Evolutionary conservation across 169 alveolate species (phyloP).

Genomic region (Pseudocohnilembus persalinus): DNA sequence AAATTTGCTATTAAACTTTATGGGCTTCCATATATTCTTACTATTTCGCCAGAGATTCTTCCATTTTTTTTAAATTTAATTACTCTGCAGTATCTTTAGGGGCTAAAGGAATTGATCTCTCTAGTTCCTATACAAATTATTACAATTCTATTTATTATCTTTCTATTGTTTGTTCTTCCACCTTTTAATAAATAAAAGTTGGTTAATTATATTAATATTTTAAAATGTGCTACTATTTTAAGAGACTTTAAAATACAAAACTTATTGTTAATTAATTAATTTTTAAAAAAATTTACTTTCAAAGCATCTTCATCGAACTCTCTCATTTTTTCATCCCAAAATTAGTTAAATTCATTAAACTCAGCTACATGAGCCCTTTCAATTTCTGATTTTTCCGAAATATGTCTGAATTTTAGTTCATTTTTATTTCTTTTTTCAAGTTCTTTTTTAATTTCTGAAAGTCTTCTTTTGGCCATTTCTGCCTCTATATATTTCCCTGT

Average conservation of each 20-base stretch:
- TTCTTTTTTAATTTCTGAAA: slow-evolving; percentile 61
- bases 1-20: slow-evolving; percentile 65
- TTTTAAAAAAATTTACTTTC: neutral
- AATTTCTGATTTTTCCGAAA: slow-evolving; percentile 56
- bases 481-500: slow-evolving; percentile 71
- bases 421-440: slow-evolving; percentile 54
- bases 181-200: slow-evolving; percentile 27
- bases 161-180: slow-evolving; percentile 50
- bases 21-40: slow-evolving; percentile 77
- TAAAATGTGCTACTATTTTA: no score
- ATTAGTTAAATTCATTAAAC: slow-evolving; percentile 64
- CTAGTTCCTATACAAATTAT: slow-evolving; percentile 53
- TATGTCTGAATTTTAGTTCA: slow-evolving; percentile 55
- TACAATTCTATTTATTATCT: slow-evolving; percentile 60
- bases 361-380: slow-evolving; percentile 65
- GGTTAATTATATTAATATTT: neutral
- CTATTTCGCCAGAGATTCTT: slow-evolving; percentile 60
- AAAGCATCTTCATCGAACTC: slow-evolving; percentile 57
- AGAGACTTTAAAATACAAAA: no score
- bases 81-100: slow-evolving; percentile 66
- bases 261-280: no score
- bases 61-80: slow-evolving; percentile 60
- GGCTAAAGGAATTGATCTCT: slow-evolving; percentile 55
- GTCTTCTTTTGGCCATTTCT: slow-evolving; percentile 77
- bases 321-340: slow-evolving; percentile 64